Evolutionary conservation across 2,329 filamentous ascomycete genomes (phyloP).

Genomic region (Penicillium decumbens): DNA sequence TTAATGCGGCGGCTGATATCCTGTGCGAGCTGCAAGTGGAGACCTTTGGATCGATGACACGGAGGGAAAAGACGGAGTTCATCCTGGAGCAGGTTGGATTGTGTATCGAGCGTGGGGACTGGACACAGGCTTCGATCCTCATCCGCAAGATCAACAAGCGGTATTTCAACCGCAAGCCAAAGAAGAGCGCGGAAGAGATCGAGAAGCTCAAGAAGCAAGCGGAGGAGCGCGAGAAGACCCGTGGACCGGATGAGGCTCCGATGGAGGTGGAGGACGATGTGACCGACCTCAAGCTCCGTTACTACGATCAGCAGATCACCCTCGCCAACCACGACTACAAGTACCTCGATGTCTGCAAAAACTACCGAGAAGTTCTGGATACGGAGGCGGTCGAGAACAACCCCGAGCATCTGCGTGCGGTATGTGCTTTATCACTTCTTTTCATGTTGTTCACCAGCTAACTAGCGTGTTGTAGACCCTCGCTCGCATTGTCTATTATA

Average conservation of each 20-base stretch:
- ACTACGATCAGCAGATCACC: slow-evolving; percentile 95
- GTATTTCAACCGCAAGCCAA: slow-evolving; percentile 84
- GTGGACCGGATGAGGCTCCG: slow-evolving; percentile 70
- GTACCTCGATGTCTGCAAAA: slow-evolving; percentile 95
- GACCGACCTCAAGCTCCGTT: slow-evolving; percentile 90
- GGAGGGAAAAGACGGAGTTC: slow-evolving; percentile 97
- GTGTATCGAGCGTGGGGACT: slow-evolving; percentile 93
- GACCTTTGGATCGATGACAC: slow-evolving; percentile 96
- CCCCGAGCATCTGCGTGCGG: slow-evolving; percentile 74
- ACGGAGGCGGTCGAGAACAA: slow-evolving; percentile 94
- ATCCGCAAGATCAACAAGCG: slow-evolving; percentile 94
- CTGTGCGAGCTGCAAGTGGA: slow-evolving; percentile 97
- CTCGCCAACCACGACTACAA: slow-evolving; percentile 96
- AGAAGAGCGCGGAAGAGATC: slow-evolving; percentile 82
- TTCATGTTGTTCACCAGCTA: background rate
- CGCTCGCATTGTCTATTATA: slow-evolving; percentile 94
- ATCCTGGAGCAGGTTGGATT: slow-evolving; percentile 91
- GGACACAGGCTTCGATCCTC: slow-evolving; percentile 90
- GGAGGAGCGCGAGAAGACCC: slow-evolving; percentile 69
- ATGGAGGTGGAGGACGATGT: slow-evolving; percentile 80
- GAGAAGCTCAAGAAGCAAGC: slow-evolving; percentile 86
- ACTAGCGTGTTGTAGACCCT: slow-evolving; percentile 57
- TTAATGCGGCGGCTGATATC: slow-evolving; percentile 84
- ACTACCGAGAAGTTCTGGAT: slow-evolving; percentile 94
- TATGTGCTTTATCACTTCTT: slow-evolving; percentile 46